Evolutionary conservation across 2,329 filamentous ascomycete species (phyloP).

Genomic region (Pseudogymnoascus sp.): DNA sequence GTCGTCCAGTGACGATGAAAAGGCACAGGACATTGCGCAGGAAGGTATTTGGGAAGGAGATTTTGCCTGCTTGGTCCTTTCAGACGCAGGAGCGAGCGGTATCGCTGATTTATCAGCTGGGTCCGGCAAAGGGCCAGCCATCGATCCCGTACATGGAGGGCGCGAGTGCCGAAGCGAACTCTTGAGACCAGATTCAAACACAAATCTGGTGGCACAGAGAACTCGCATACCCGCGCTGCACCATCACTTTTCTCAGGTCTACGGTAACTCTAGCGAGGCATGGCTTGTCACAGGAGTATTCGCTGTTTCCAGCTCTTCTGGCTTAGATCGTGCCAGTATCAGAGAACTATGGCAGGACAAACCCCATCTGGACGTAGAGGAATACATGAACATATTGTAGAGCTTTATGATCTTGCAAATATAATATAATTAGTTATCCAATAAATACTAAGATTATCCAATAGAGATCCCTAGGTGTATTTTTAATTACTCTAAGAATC

Average conservation of each 20-base stretch:
- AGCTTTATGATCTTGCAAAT: neutral
- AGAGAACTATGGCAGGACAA: neutral
- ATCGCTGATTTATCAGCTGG: neutral
- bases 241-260: neutral
- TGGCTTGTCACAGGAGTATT: neutral
- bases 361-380: neutral
- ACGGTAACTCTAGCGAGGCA: neutral
- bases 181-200: slow-evolving; percentile 29
- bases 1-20: neutral
- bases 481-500: neutral
- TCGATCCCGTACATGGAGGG: neutral
- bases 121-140: neutral
- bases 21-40: neutral
- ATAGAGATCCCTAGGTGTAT: neutral
- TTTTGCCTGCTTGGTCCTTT: slow-evolving; percentile 13
- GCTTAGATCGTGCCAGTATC: neutral
- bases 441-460: neutral
- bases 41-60: neutral
- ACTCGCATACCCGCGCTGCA: slow-evolving; percentile 23
- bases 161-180: neutral
- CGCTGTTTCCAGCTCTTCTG: neutral
- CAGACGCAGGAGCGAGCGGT: slow-evolving; percentile 14
- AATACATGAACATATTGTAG: neutral
- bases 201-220: slow-evolving; percentile 24
- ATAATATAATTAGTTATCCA: neutral